These are phyloP conservation scores for Aureobasidium sp. DNA, from an alignment of 2,329 filamentous ascomycete species.

Conservation along the genomic window DNA sequence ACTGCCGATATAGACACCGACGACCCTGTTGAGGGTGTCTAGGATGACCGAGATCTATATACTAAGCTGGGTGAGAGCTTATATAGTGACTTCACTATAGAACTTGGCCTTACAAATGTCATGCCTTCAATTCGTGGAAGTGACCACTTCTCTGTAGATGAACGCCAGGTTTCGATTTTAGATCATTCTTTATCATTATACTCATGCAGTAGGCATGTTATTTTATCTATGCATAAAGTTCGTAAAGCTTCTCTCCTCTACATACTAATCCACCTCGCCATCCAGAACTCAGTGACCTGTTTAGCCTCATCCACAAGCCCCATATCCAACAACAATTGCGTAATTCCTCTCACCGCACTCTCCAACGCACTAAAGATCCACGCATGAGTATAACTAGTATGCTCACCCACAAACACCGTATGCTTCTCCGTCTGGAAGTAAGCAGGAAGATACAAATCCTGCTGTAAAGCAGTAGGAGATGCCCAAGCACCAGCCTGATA, in stretches of 20 bases:
- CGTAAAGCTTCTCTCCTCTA: neutral
- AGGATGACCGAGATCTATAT: too few relatives aligned
- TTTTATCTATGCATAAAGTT: too few relatives aligned
- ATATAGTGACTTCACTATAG: too few relatives aligned
- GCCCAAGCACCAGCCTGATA: constrained; percentile 57
- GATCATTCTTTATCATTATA: too few relatives aligned
- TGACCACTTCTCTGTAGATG: too few relatives aligned
- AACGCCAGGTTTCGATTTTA: too few relatives aligned
- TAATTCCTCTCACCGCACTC: constrained; percentile 55
- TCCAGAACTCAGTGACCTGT: constrained; percentile 54
- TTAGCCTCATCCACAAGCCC: constrained; percentile 65
- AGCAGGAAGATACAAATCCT: constrained; percentile 60
- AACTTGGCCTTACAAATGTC: too few relatives aligned
- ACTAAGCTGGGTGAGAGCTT: too few relatives aligned
- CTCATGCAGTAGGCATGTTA: too few relatives aligned
- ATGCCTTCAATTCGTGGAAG: too few relatives aligned
- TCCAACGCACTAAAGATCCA: constrained; percentile 63
- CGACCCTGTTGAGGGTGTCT: too few relatives aligned
- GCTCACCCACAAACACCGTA: constrained; percentile 51
- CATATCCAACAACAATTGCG: constrained; percentile 55
- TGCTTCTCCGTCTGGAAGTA: constrained; percentile 63
- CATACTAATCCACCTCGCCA: constrained; percentile 54
- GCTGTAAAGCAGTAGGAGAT: constrained; percentile 52
- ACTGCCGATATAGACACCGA: too few relatives aligned
- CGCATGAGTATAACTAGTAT: constrained; percentile 54